These are phyloP conservation scores for Mucor saturninus DNA, from an alignment of 371 early-diverging fungal species.

Conservation along the genomic window DNA sequence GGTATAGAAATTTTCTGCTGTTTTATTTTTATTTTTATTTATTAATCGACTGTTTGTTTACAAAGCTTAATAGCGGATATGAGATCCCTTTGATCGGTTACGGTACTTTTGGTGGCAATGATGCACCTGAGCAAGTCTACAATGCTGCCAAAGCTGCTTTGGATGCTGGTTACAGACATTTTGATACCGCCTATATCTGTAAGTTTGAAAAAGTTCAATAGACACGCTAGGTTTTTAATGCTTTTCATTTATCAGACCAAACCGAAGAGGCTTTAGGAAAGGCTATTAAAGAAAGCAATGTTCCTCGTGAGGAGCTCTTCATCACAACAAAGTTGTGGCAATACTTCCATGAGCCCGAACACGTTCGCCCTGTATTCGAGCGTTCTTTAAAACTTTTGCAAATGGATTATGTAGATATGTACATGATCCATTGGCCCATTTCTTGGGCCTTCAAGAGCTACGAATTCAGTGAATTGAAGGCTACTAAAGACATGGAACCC, in stretches of 20 bases:
- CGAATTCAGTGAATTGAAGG: conserved; percentile 28
- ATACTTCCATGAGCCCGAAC: conserved; percentile 61
- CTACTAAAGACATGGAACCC: conserved; percentile 30
- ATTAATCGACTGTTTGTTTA: background rate
- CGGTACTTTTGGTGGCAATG: conserved; percentile 50
- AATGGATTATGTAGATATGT: conserved; percentile 87
- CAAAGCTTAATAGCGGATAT: conserved; percentile 40
- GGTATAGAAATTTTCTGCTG: background rate
- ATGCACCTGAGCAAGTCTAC: conserved; percentile 44
- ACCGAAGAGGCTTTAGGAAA: conserved; percentile 82
- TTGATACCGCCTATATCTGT: conserved; percentile 55
- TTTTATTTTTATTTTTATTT: background rate
- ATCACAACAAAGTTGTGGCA: conserved; percentile 93
- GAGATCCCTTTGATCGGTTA: conserved; percentile 46
- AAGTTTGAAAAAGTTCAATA: conserved; percentile 11
- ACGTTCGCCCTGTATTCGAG: conserved; percentile 54
- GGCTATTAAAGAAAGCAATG: conserved; percentile 58
- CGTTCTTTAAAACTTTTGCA: conserved; percentile 73
- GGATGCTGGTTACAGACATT: conserved; percentile 42
- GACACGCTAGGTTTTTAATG: no score
- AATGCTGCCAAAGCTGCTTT: conserved; percentile 45
- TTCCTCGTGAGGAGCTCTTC: conserved; percentile 77
- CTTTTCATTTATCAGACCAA: conserved; percentile 11
- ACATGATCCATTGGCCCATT: conserved; percentile 72
- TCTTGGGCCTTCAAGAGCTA: conserved; percentile 44